phyloP scores from a whole-genome alignment of 2,329 filamentous ascomycete genomes.

The Volutella citrinella region DNA sequence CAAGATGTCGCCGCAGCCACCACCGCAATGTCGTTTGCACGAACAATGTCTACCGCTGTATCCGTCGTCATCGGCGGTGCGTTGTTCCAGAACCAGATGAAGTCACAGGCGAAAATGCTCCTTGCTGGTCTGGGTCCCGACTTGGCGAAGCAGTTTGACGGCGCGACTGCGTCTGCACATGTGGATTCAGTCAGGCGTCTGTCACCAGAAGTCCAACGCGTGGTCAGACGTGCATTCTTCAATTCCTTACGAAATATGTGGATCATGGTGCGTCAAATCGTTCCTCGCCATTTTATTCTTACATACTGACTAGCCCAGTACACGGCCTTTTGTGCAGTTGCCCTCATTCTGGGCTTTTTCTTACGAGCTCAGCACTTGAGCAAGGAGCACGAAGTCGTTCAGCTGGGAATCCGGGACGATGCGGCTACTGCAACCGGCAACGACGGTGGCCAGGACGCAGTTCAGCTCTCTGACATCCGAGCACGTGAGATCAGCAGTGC shows the following conservation, averaged over 20 bases:
- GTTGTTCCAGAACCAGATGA: constrained; percentile 69
- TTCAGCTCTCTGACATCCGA: too few relatives aligned
- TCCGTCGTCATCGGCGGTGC: constrained; percentile 67
- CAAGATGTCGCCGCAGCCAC: constrained; percentile 62
- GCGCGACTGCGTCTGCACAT: constrained; percentile 54
- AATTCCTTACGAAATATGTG: constrained; percentile 23
- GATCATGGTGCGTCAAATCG: constrained; percentile 23
- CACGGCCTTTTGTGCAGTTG: constrained; percentile 12
- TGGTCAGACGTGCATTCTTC: constrained; percentile 24
- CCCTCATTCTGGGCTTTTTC: constrained; percentile 17
- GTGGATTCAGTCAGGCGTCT: constrained; percentile 44
- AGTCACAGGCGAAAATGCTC: constrained; percentile 43
- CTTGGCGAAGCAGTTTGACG: constrained; percentile 47
- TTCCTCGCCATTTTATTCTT: background rate
- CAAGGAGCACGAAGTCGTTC: constrained; percentile 17
- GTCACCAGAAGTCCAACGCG: constrained; percentile 12
- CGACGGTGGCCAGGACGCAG: too few relatives aligned
- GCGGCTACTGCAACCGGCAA: background rate
- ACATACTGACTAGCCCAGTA: too few relatives aligned
- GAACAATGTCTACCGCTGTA: constrained; percentile 62
- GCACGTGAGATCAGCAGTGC: too few relatives aligned
- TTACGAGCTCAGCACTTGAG: constrained; percentile 21
- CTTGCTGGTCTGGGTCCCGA: constrained; percentile 43
- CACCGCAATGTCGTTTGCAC: constrained; percentile 59
- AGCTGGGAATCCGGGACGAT: constrained; percentile 12